These are phyloP conservation scores for Selaginella tamariscina DNA, from an alignment of 75 land plant species.

Conservation along the genomic window DNA sequence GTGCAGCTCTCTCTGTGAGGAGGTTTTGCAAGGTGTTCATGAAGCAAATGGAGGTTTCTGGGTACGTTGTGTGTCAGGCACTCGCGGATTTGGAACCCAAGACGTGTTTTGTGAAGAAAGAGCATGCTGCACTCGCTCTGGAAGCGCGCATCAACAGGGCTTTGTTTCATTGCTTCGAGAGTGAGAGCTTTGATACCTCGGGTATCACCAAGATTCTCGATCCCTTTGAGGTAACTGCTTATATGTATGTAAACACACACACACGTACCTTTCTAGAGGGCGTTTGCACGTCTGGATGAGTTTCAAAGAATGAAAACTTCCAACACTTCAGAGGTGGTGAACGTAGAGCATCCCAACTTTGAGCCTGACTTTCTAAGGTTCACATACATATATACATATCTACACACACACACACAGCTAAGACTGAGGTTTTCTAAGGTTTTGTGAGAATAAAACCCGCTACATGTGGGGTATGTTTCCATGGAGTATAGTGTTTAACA, in stretches of 20 bases:
- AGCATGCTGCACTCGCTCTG: conserved; percentile 4
- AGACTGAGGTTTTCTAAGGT: background rate
- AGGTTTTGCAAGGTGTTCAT: conserved; percentile 10
- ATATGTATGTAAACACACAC: no score
- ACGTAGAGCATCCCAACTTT: background rate
- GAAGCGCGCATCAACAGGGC: conserved; percentile 6
- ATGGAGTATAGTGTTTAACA: background rate
- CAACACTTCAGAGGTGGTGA: background rate
- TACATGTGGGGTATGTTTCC: conserved; percentile 9
- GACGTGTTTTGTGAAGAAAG: background rate
- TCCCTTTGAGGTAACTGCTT: no score
- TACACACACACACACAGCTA: no score
- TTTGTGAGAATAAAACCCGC: conserved; percentile 10
- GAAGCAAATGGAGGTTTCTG: conserved; percentile 13
- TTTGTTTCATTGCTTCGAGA: conserved; percentile 6
- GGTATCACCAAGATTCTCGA: conserved; percentile 5
- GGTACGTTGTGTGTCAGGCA: background rate
- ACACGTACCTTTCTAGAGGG: background rate
- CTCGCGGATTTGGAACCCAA: conserved; percentile 7
- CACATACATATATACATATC: no score
- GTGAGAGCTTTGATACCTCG: background rate
- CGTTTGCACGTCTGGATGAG: background rate
- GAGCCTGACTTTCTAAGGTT: conserved; percentile 7
- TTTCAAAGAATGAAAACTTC: background rate
- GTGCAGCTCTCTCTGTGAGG: background rate